phyloP scores from a whole-genome alignment of 106 monocot genomes.

The Dactylorhiza incarnata region DNA sequence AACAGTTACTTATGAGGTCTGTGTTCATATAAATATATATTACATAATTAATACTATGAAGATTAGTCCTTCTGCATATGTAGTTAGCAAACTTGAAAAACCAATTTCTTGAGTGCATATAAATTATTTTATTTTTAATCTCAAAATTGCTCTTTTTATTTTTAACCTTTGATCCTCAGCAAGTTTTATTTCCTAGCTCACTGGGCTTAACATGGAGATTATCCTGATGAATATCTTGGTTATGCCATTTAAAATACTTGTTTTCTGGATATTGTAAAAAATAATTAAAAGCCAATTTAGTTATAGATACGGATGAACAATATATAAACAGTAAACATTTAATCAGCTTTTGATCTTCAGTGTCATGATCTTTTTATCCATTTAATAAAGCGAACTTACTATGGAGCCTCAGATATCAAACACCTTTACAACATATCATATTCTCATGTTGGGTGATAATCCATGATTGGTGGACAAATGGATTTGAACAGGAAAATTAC shows the following conservation, averaged over 20 bases:
- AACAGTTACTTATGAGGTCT: constrained; percentile 65
- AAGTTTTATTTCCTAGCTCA: not conserved
- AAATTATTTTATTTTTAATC: not conserved
- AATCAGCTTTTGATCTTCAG: too few relatives aligned
- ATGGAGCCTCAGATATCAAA: not conserved
- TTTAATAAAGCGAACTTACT: not conserved
- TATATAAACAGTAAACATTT: not conserved
- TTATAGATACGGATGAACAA: not conserved
- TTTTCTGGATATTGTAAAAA: not conserved
- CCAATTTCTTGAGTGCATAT: not conserved
- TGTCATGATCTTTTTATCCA: not conserved
- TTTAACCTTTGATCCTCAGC: not conserved
- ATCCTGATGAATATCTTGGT: not conserved
- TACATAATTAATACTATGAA: not conserved
- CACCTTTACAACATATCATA: not conserved
- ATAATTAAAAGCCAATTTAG: not conserved
- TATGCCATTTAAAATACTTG: not conserved
- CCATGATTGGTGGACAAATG: not conserved
- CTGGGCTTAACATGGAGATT: not conserved
- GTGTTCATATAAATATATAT: not conserved
- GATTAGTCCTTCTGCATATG: not conserved
- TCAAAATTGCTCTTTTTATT: not conserved
- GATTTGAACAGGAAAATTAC: not conserved
- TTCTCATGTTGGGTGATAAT: not conserved
- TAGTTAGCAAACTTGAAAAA: not conserved